Evolutionary conservation across 2,329 filamentous ascomycete genomes (phyloP).

Genomic region (Fusarium keratoplasticum): DNA sequence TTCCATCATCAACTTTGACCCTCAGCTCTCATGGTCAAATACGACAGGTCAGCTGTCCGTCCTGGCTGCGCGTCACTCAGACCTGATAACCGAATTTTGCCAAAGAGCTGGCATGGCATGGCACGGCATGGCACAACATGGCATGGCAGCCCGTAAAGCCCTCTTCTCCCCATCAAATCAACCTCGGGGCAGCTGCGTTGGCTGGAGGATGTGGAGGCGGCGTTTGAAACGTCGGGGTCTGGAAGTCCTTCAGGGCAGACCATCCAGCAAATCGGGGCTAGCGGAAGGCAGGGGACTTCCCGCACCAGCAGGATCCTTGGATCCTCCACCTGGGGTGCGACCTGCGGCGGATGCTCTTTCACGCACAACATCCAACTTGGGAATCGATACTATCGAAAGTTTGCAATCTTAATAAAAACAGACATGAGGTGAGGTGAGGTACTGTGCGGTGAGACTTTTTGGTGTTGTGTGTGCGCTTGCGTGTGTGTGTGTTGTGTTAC

Average conservation of each 20-base stretch:
- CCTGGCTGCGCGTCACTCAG: conserved; percentile 27
- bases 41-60: conserved; percentile 33
- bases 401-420: conserved; percentile 1
- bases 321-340: conserved; percentile 22
- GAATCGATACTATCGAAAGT: conserved; percentile 3
- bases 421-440: conserved; percentile 16
- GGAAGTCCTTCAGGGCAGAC: conserved; percentile 28
- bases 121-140: not conserved
- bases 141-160: not conserved
- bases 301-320: conserved; percentile 26
- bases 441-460: conserved; percentile 10
- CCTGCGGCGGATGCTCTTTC: conserved; percentile 5
- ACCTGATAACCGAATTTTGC: conserved; percentile 4
- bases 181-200: conserved; percentile 26
- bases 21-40: conserved; percentile 29
- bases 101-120: not conserved
- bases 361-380: conserved; percentile 11
- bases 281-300: conserved; percentile 24
- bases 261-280: conserved; percentile 34
- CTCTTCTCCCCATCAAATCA: conserved; percentile 18
- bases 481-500: not conserved
- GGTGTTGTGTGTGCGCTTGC: not conserved
- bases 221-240: conserved; percentile 42
- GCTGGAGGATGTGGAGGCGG: conserved; percentile 40
- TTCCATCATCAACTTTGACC: conserved; percentile 15